Percentiles rank a stretch among this genome's conserved stretches.
Conservation (phyloP, 1,284 basidiomycete genomes). For the Tremellales sp. region DNA sequence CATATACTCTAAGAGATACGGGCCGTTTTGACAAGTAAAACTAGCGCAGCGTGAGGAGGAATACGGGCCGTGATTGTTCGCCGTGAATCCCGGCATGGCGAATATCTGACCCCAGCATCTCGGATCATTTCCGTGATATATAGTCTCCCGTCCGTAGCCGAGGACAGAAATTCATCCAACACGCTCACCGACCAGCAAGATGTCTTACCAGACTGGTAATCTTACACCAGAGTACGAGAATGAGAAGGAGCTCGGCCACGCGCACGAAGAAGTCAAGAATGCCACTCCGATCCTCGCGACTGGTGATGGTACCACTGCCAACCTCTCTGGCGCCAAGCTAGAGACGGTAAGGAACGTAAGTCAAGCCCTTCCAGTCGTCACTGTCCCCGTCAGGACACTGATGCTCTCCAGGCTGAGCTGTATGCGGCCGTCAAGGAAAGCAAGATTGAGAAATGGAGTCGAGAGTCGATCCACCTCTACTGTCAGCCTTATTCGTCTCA, state of each 20-base stretch:
- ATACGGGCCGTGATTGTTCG: too few relatives aligned
- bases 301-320: not conserved
- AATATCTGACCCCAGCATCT: too few relatives aligned
- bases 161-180: too few relatives aligned
- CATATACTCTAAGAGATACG: too few relatives aligned
- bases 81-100: too few relatives aligned
- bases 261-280: slow-evolving; percentile 2
- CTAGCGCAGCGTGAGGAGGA: too few relatives aligned
- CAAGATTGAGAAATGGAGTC: slow-evolving; percentile 22
- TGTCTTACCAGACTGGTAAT: too few relatives aligned
- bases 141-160: too few relatives aligned
- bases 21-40: too few relatives aligned
- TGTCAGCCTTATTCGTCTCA: slow-evolving; percentile 8
- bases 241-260: slow-evolving; percentile 10
- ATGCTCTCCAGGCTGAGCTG: slow-evolving; percentile 15
- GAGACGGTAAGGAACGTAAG: slow-evolving; percentile 9
- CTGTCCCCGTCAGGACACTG: not conserved
- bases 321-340: slow-evolving; percentile 2
- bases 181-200: too few relatives aligned
- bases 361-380: not conserved
- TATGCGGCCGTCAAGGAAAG: slow-evolving; percentile 15
- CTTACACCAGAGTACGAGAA: not conserved
- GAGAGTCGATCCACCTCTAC: slow-evolving; percentile 20
- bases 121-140: too few relatives aligned
- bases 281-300: not conserved